Conservation (phyloP, 495 filamentous ascomycete genomes). For the Penicillium manginii region DNA sequence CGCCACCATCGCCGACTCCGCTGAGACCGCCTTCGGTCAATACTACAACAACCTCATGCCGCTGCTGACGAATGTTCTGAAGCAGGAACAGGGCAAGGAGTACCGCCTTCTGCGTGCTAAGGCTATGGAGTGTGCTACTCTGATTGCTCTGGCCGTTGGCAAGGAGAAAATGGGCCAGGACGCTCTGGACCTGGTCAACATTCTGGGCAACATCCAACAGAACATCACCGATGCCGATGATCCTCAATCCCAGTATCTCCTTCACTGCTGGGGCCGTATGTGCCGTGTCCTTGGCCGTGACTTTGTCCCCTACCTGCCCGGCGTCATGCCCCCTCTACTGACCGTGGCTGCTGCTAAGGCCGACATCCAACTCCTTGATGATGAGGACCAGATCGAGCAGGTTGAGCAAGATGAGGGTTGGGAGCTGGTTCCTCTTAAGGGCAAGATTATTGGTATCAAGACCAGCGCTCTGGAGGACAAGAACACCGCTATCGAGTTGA, state of each 20-base stretch:
- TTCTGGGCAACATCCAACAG: slow-evolving; percentile 84
- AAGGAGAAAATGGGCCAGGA: slow-evolving; percentile 88
- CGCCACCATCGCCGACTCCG: slow-evolving; percentile 97
- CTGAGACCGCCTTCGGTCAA: slow-evolving; percentile 90
- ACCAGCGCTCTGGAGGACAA: slow-evolving; percentile 97
- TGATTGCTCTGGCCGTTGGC: slow-evolving; percentile 95
- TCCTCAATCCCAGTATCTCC: slow-evolving; percentile 93
- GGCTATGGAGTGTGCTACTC: slow-evolving; percentile 98
- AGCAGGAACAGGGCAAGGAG: slow-evolving; percentile 89
- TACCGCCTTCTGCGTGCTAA: slow-evolving; percentile 89
- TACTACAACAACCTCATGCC: slow-evolving; percentile 98
- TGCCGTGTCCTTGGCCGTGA: slow-evolving; percentile 88
- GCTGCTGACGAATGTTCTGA: slow-evolving; percentile 83
- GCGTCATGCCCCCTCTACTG: slow-evolving; percentile 92
- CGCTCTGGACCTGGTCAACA: slow-evolving; percentile 80
- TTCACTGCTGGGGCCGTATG: slow-evolving; percentile 99
- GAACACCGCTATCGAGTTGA: slow-evolving; percentile 96
- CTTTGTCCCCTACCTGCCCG: slow-evolving; percentile 89
- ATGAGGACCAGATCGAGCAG: slow-evolving; percentile 91
- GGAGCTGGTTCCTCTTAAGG: slow-evolving; percentile 95
- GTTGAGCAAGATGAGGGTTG: slow-evolving; percentile 96
- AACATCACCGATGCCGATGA: slow-evolving; percentile 91
- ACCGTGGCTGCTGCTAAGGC: slow-evolving; percentile 93
- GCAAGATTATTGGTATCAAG: slow-evolving; percentile 97
- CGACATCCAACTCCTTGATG: slow-evolving; percentile 94